Conservation (phyloP, 306 rosid species). For the Sicyos edulis region DNA sequence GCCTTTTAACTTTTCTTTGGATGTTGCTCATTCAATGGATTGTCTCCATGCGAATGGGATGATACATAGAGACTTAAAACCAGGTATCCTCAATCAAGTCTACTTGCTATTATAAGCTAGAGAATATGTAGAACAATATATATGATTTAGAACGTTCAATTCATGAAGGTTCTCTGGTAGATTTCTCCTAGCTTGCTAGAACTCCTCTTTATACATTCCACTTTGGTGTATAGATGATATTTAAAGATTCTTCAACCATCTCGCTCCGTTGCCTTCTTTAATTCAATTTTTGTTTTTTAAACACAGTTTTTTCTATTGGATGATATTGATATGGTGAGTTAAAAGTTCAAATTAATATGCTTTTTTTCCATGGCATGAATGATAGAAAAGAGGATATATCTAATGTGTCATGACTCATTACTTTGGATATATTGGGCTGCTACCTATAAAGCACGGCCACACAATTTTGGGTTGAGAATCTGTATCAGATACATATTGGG, state of each 20-base stretch:
- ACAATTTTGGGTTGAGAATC: too few species aligned
- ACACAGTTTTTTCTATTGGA: not conserved
- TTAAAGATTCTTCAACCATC: not conserved
- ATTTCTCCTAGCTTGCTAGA: not conserved
- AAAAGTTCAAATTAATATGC: not conserved
- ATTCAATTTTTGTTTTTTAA: not conserved
- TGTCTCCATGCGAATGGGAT: conserved; percentile 97
- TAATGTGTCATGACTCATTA: too few species aligned
- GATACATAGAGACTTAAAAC: conserved; percentile 94
- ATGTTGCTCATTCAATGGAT: conserved; percentile 91
- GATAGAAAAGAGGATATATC: not conserved
- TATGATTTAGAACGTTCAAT: too few species aligned
- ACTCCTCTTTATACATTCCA: not conserved
- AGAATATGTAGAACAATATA: not conserved
- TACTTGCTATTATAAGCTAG: conserved; percentile 12
- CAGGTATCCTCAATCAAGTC: conserved; percentile 43
- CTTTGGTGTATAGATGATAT: not conserved
- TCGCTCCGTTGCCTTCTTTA: not conserved
- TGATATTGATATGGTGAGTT: not conserved
- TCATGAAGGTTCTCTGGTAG: not conserved
- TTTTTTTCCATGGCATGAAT: not conserved
- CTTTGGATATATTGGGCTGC: too few species aligned
- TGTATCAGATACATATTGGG: too few species aligned
- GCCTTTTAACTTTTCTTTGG: conserved; percentile 74
- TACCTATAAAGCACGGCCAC: too few species aligned